Evolutionary conservation across 75 land plant genomes (phyloP).

Genomic region (Cunninghamia lanceolata): DNA sequence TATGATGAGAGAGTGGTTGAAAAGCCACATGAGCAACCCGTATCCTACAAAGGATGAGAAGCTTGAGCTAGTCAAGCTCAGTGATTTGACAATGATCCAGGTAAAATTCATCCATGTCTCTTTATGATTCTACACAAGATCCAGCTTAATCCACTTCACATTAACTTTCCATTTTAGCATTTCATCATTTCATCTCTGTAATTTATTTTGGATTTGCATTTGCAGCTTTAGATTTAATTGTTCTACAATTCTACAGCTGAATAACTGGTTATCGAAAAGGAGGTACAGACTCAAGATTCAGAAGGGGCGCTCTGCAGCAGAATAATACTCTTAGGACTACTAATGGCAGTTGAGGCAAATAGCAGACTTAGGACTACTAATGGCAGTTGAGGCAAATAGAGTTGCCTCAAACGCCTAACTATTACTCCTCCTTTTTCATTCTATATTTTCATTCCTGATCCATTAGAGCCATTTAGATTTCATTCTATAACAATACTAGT

Average conservation of each 20-base stretch:
- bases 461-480: neutral
- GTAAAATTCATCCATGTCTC: neutral
- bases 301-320: neutral
- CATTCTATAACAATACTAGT: neutral
- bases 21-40: neutral
- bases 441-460: neutral
- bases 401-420: neutral
- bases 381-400: neutral
- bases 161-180: neutral
- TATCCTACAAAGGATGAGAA: constrained; percentile 8
- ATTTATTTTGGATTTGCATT: neutral
- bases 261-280: constrained; percentile 10
- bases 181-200: neutral
- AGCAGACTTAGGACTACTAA: too few species aligned
- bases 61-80: constrained; percentile 2
- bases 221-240: neutral
- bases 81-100: constrained; percentile 1
- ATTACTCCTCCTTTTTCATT: too few species aligned
- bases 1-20: neutral
- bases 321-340: neutral
- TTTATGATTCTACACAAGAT: too few species aligned
- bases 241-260: neutral
- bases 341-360: neutral
- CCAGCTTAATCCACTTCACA: too few species aligned
- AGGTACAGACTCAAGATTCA: constrained; percentile 5